Base-by-base conservation (phyloP, 2,329 filamentous ascomycete species). In the Colletotrichum gloeosporioides region DNA sequence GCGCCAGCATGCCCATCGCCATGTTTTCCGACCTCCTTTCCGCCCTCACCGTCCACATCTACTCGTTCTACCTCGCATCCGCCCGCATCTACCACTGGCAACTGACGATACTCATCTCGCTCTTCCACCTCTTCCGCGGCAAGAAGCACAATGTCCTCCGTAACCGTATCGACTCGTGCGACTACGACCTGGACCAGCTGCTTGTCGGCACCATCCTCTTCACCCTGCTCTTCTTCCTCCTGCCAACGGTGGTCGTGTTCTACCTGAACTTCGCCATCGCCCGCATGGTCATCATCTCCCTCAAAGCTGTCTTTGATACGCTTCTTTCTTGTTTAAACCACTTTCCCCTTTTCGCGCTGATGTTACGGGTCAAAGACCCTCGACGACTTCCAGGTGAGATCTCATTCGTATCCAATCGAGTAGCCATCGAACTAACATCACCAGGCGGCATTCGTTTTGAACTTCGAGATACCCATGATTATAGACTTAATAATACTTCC, bases 31-130 rank as follows among this genome's bases (percentile, higher is more conserved):
- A 99, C 83, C 90, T 99, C 8, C 90, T 99, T 4, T 98, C 96
- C 3, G 90, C 98, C 63, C 89, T 99, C 76, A 99, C 98, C 2
- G 88, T 99, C 44, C 97, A 99, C 85, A 98, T 99, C 72, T 98
- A 99, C 87, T 98, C 95, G 2, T 99, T 99, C 84, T 99, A 99
- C 85, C 93, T 99, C 73, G 96, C 98, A 18, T 98, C 96, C 10
- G 97, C 97, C 4, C 94, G 97, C 68, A 99, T 99, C 81, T 99
- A 96, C 85, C 96, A 99, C 86, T 99, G 97, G 97, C 97, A 99
- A 85, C 92, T 99, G 77, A 98, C 95, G 5, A 99, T 99, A 78
- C 94, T 99, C 78, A 93, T 96, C 79, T 99, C 96, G 13, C 92
- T 99, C n/a, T 99, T 99, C 85, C 98, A 99, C 83, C 92, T 99